Base-by-base conservation (phyloP, 1,284 basidiomycete genomes). In the Bothia castanella region DNA sequence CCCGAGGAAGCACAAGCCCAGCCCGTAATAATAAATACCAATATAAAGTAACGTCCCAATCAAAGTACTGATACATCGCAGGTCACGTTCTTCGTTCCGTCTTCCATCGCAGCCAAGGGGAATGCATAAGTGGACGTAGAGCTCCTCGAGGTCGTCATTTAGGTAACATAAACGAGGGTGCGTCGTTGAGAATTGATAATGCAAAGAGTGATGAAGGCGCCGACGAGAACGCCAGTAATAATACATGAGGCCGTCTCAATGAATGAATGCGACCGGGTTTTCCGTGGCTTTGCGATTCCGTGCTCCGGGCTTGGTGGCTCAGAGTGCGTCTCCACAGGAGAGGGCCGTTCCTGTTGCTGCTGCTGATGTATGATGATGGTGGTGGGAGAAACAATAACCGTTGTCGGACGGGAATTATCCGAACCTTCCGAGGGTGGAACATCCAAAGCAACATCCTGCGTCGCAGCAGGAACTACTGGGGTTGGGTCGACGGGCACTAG, bases 221-320 rank as follows among this genome's bases (percentile, higher is more conserved):
- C 79, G 46, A 82, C 65, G 19, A 82, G 62, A 54, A 80, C 76
- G 27, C 80, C 79, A 11, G 78, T 78, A 29, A 79, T 69, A 17
- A 80, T 59, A 57, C 73, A 79, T 27, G 78, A 77, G 6, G 76
- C 72, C 16, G 72, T 75, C 43, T 76, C 76, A 11, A 63, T 46
- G n/a, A 73, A 58, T 31, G 65, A 68, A 44, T 62, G 60, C 21
- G 70, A 53, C 31, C 62, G 60, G 37, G 45, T 32, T 45, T 58
- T 61, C 38, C 38, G 59, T 13, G 45, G 49, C 45, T 63, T 52
- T 42, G 41, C 46, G 21, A 30, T 42, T 49, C 23, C 34, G 21
- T 56, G 20, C 42, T 52, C 53, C 10, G 42, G 36, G 30, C 44
- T 39, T 21, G 47, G 50, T 29, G 43, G 23, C 21, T 63, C 38